Evolutionary conservation across 2,329 filamentous ascomycete species (phyloP), one percentile per base, ranked within the genome.

Genomic region (Acrocalymma vagum): DNA sequence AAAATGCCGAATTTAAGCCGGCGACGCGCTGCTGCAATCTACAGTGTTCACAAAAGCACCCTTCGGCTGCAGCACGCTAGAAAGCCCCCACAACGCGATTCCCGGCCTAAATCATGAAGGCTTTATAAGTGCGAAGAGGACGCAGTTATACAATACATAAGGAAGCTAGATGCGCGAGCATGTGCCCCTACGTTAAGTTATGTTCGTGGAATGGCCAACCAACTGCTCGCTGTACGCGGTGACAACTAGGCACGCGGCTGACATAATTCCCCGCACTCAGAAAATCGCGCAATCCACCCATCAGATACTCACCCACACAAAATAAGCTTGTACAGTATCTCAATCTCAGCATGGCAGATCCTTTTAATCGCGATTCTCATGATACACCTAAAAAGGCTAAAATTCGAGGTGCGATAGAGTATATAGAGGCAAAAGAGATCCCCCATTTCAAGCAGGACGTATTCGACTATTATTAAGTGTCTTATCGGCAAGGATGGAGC

Each of bases 141-240:
- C 32, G 21, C 27, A 11, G 21, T 51, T 43, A 16, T 48, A 11
- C 15, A 46, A 22, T 42, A 38, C 21, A 43, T 46, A 33, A 34
- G 10, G 32, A 40, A 45, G 31, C 41, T 46, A 24, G 34, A 40
- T 32, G 25, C 26, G 26, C 42, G 37, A 50, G 38, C 39, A 16
- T 42, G 40, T 38, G 38, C 42, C 26, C 39, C 39, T 42, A 42
- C 36, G 15, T 21, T 42, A 11, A 24, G 11, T 24, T 27, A 33
- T 24, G 26, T 53, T 14, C 29, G 27, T 13, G 27, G 35, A 20
- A 53, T 51, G 27, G 43, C 50, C 17, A 34, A 48, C 29, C 20
- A 47, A 25, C 38, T 53, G 13, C 48, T 48, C 5, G 41, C 33
- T 39, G 34, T 29, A 9, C 35, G 44, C 17, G 30, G 38, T 39